Evolutionary conservation across 2,329 filamentous ascomycete species (phyloP).

Genomic region (Hirsutella thompsonii): DNA sequence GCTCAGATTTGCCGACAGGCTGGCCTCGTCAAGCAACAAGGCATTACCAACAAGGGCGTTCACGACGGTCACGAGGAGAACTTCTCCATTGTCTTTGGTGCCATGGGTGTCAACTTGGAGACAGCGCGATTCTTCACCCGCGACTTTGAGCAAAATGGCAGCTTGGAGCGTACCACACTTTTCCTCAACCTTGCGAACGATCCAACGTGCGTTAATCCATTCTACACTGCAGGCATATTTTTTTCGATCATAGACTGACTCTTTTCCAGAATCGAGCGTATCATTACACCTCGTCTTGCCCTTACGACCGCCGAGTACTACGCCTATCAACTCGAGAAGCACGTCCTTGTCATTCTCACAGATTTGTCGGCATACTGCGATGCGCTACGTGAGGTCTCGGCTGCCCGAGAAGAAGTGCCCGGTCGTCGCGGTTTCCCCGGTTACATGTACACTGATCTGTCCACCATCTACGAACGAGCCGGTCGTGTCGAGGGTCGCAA

Average conservation of each 20-base stretch:
- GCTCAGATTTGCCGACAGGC: slow-evolving; percentile 98
- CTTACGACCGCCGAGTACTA: slow-evolving; percentile 99
- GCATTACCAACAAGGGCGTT: slow-evolving; percentile 78
- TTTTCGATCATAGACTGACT: neutral
- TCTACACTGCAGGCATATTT: neutral
- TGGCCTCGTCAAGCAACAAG: slow-evolving; percentile 68
- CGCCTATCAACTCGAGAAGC: slow-evolving; percentile 99
- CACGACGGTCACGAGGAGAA: slow-evolving; percentile 98
- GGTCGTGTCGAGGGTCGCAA: slow-evolving; percentile 95
- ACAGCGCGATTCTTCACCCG: slow-evolving; percentile 96
- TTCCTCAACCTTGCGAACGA: slow-evolving; percentile 99
- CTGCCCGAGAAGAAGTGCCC: slow-evolving; percentile 94
- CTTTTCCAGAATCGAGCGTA: slow-evolving; percentile 79
- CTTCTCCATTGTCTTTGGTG: slow-evolving; percentile 98
- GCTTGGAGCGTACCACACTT: slow-evolving; percentile 89
- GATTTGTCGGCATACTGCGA: slow-evolving; percentile 98
- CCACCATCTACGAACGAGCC: slow-evolving; percentile 97
- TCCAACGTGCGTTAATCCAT: slow-evolving; percentile 61
- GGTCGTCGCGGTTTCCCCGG: slow-evolving; percentile 98
- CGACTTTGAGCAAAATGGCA: slow-evolving; percentile 98
- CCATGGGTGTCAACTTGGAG: slow-evolving; percentile 99
- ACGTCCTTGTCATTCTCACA: slow-evolving; percentile 96
- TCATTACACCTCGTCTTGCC: slow-evolving; percentile 96
- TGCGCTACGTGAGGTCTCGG: slow-evolving; percentile 95
- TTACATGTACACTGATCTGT: slow-evolving; percentile 99